phyloP scores from a whole-genome alignment of 2,329 filamentous ascomycete species.

The Chalaropsis thielavioides region DNA sequence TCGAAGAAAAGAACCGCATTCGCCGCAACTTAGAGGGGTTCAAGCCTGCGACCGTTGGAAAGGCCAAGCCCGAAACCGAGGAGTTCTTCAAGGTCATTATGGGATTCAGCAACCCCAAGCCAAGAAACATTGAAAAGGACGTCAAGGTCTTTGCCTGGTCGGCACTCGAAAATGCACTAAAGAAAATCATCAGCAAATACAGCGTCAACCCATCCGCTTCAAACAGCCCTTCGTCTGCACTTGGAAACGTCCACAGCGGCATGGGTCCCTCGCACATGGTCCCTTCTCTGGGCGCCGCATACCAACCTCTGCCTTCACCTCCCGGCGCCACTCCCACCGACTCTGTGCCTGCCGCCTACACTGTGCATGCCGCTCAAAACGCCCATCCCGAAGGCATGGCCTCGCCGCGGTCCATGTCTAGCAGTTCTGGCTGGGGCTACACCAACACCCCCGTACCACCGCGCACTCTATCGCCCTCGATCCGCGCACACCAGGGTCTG shows the following conservation, averaged over 20 bases:
- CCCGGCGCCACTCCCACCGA: slow-evolving; percentile 25
- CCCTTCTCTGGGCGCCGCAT: slow-evolving; percentile 29
- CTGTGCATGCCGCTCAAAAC: slow-evolving; percentile 27
- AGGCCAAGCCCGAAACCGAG: slow-evolving; percentile 80
- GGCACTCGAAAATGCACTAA: slow-evolving; percentile 68
- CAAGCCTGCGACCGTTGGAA: slow-evolving; percentile 82
- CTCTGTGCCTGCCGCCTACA: slow-evolving; percentile 26
- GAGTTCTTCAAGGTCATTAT: slow-evolving; percentile 99
- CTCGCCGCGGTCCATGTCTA: slow-evolving; percentile 38
- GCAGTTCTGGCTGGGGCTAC: slow-evolving; percentile 38
- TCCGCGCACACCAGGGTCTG: slow-evolving; percentile 22
- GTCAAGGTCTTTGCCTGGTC: slow-evolving; percentile 99
- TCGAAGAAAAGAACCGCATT: slow-evolving; percentile 97
- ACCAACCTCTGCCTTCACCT: slow-evolving; percentile 34
- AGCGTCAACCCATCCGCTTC: slow-evolving; percentile 35
- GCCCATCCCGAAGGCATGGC: slow-evolving; percentile 35
- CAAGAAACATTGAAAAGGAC: slow-evolving; percentile 95
- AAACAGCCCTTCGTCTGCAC: slow-evolving; percentile 24
- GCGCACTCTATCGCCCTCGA: slow-evolving; percentile 32
- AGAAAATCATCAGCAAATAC: slow-evolving; percentile 99
- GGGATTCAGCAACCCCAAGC: slow-evolving; percentile 89
- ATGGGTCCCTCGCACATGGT: slow-evolving; percentile 25
- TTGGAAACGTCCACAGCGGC: not conserved
- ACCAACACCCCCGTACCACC: slow-evolving; percentile 25
- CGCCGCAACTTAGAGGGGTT: slow-evolving; percentile 91